Evolutionary conservation across 2,329 filamentous ascomycete genomes (phyloP).

Genomic region (Cordyceps javanica): DNA sequence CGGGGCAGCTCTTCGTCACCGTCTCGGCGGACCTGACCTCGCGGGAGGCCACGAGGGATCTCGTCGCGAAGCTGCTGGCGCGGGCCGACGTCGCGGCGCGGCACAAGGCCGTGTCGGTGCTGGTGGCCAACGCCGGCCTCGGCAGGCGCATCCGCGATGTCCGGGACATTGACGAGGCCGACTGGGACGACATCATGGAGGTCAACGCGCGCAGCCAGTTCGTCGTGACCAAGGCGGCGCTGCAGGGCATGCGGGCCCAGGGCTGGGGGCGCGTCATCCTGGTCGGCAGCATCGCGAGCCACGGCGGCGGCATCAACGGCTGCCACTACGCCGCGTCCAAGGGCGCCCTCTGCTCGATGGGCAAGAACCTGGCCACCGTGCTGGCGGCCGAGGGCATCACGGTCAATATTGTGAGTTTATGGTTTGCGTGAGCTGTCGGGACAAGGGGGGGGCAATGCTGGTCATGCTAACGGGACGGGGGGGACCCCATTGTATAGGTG

Average conservation of each 20-base stretch:
- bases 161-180: constrained; percentile 54
- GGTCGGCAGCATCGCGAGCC: constrained; percentile 56
- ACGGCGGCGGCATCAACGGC: constrained; percentile 59
- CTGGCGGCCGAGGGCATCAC: constrained; percentile 56
- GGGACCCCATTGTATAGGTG: constrained; percentile 42
- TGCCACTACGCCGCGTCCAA: constrained; percentile 56
- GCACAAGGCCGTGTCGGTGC: constrained; percentile 38
- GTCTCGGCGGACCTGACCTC: constrained; percentile 23
- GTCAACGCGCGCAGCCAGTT: constrained; percentile 59
- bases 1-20: constrained; percentile 23
- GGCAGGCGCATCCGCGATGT: constrained; percentile 53
- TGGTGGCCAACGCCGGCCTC: constrained; percentile 61
- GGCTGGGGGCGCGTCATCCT: constrained; percentile 60
- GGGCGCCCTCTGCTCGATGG: constrained; percentile 52
- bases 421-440: neutral
- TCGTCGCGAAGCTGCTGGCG: constrained; percentile 19
- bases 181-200: constrained; percentile 57
- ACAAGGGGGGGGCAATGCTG: neutral
- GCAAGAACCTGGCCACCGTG: constrained; percentile 56
- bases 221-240: constrained; percentile 52
- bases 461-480: neutral
- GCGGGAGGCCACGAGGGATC: constrained; percentile 19
- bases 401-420: constrained; percentile 41
- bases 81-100: constrained; percentile 13
- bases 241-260: constrained; percentile 54